Evolutionary conservation across 345 rosid genomes (phyloP), one percentile per base, ranked within the genome.

Genomic region (Cardamine occulta): DNA sequence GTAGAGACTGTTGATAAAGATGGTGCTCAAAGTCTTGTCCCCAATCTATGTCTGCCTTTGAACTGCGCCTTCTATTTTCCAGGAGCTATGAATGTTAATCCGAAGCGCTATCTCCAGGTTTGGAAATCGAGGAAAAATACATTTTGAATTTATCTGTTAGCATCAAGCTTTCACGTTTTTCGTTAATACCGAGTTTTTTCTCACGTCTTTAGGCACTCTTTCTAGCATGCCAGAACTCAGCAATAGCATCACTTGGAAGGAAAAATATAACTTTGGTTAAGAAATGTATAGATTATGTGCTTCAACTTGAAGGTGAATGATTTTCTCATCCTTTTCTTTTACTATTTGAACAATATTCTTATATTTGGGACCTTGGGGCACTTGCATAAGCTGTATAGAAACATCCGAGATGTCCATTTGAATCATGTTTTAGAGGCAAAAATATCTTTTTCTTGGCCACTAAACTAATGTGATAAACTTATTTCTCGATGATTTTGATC

Each of bases 11-110:
- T 94, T 64, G 90, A 82, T 78, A 75, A 78, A 58, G 82, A 85
- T 63, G 79, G 74, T 82, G 88, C 96, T 24, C 81, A 71, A 75
- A 80, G 75, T 53, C 89, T 88, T 70, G 84, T 90, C 49, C 96
- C 98, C 11, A 75, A 81, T 73, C 52, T 91, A 26, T 54, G 73
- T 58, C 48, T 87, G 14, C 97, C 98, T 75, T 82, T 85, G 61
- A 70, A 82, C 82, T 76, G 74, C 15, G 93, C 93, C 74, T 94
- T 91, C 74, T 89, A 89, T 79, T 81, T 89, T 86, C 97, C 98
- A 35, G 82, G 84, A 59, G 98, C 96, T 68, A 83, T 91, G 76
- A 94, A 88, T 80, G 84, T 94, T 31, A 82, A 84, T 85, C 89
- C 98, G 66, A 75, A 47, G 66, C 82, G 65, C n/a, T 91, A 91